Evolutionary conservation across 2,329 filamentous ascomycete species (phyloP).

Genomic region (Botrytis fragariae): DNA sequence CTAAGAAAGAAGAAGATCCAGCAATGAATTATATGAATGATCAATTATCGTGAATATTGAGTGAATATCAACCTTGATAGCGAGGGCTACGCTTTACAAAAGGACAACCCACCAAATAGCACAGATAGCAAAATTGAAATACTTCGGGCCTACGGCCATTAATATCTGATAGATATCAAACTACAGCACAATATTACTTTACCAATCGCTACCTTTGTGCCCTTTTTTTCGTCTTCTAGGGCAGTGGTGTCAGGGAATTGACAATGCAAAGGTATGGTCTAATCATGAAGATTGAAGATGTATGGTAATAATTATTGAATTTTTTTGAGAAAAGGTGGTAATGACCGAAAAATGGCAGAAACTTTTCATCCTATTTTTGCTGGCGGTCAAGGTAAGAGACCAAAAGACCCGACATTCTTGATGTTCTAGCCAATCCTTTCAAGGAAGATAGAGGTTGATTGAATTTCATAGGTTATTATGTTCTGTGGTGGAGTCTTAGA

Average conservation of each 20-base stretch:
- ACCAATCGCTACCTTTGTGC: not conserved
- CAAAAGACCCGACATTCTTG: not conserved
- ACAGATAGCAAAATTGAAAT: not conserved
- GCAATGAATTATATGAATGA: not conserved
- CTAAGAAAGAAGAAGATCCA: not conserved
- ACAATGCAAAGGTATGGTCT: not conserved
- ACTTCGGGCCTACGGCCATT: not conserved
- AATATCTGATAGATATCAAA: not conserved
- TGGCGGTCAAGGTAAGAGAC: constrained; percentile 5
- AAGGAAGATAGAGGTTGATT: not conserved
- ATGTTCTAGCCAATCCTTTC: not conserved
- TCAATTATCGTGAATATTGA: not conserved
- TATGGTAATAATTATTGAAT: constrained; percentile 17
- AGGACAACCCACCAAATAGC: not conserved
- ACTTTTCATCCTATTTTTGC: constrained; percentile 7
- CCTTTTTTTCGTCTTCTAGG: not conserved
- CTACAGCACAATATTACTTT: not conserved
- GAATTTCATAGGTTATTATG: not conserved
- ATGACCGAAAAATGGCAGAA: constrained; percentile 8
- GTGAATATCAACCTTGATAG: not conserved
- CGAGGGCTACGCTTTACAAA: not conserved
- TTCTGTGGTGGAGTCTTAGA: constrained; percentile 4
- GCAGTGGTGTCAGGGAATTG: constrained; percentile 10
- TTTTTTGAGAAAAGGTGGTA: constrained; percentile 4
- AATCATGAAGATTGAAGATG: constrained; percentile 12